phyloP scores from a whole-genome alignment of 106 monocot species.

The Allium cepa region DNA sequence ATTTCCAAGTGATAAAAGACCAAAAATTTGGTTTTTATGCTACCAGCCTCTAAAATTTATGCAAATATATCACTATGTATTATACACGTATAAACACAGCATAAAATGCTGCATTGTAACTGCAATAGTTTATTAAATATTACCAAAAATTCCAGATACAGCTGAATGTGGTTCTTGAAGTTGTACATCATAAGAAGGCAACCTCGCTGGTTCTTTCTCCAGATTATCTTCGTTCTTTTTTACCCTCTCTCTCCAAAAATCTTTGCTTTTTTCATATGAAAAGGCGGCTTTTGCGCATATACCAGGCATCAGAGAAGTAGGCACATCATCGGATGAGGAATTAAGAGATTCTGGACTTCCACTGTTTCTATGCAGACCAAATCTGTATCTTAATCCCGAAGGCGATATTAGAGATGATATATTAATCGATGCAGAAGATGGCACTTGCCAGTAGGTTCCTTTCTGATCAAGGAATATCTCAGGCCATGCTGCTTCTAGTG shows the following conservation, averaged over 20 bases:
- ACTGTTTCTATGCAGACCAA: conserved; percentile 68
- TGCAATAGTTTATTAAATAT: not conserved
- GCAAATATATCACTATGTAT: too few relatives aligned
- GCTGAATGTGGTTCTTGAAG: conserved; percentile 79
- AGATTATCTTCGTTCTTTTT: conserved; percentile 15
- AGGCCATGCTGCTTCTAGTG: conserved; percentile 72
- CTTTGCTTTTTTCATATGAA: conserved; percentile 66
- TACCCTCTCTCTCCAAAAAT: conserved; percentile 63
- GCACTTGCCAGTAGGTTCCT: conserved; percentile 79
- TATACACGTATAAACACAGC: too few relatives aligned
- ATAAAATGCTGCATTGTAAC: too few relatives aligned
- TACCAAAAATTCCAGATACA: conserved; percentile 71
- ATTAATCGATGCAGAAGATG: conserved; percentile 56
- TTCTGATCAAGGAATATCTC: conserved; percentile 59
- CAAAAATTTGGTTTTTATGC: too few relatives aligned
- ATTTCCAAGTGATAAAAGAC: too few relatives aligned
- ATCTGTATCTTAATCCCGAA: conserved; percentile 68
- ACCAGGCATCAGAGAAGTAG: conserved; percentile 58
- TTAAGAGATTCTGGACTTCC: conserved; percentile 48
- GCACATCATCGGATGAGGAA: conserved; percentile 23
- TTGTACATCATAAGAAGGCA: conserved; percentile 59
- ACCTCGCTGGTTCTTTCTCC: conserved; percentile 21
- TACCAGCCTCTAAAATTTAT: too few relatives aligned
- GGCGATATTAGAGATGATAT: conserved; percentile 51
- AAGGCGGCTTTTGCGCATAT: conserved; percentile 75